phyloP scores from a whole-genome alignment of 495 filamentous ascomycete genomes.

The Penicillium manginii region DNA sequence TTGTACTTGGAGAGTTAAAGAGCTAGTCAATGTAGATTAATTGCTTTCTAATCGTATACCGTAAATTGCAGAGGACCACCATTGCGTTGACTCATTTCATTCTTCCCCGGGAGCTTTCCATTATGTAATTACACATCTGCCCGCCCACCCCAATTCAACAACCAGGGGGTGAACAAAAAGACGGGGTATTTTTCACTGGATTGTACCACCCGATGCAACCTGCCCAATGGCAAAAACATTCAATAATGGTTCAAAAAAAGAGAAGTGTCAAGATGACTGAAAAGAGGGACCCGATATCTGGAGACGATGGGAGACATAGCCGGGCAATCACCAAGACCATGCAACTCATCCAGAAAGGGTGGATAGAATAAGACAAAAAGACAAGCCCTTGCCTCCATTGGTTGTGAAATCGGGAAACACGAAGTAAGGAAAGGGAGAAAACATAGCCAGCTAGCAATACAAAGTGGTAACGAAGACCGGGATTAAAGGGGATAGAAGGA shows the following conservation, averaged over 20 bases:
- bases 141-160: conserved; percentile 23
- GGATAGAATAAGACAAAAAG: not conserved
- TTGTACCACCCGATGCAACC: conserved; percentile 27
- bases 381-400: conserved; percentile 10
- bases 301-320: not conserved
- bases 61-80: not conserved
- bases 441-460: conserved; percentile 53
- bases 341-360: no score
- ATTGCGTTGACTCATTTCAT: conserved; percentile 31
- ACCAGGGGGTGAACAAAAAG: conserved; percentile 9
- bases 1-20: not conserved
- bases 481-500: conserved; percentile 33
- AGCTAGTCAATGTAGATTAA: not conserved
- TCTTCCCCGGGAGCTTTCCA: conserved; percentile 22
- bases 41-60: not conserved
- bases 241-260: conserved; percentile 17
- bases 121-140: conserved; percentile 31
- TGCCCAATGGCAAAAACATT: conserved; percentile 17
- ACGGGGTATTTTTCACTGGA: conserved; percentile 25
- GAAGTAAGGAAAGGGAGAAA: conserved; percentile 27
- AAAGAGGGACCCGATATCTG: conserved; percentile 1
- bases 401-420: conserved; percentile 21
- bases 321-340: not conserved
- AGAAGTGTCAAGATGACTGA: conserved; percentile 3
- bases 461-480: conserved; percentile 36